A percentile compares a stretch with the other conserved stretches of the same genome.
Evolutionary conservation across 306 rosid species (phyloP).

Genomic region (Betula pendula): DNA sequence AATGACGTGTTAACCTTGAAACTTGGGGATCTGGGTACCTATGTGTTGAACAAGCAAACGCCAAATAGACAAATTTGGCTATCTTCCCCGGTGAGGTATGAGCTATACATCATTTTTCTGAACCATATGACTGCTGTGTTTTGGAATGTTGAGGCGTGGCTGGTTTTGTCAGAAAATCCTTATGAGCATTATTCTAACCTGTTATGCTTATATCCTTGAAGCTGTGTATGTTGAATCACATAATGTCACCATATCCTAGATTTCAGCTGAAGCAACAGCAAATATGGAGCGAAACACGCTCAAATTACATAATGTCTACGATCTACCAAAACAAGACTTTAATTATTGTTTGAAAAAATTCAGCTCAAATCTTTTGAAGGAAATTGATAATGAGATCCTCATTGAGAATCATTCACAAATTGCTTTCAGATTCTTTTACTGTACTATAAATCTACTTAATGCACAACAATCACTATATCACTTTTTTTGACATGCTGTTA

Average conservation of each 20-base stretch:
- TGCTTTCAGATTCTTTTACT: not conserved
- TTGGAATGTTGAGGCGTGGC: not conserved
- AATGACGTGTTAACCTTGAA: conserved; percentile 79
- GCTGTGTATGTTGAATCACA: not conserved
- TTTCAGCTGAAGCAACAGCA: not conserved
- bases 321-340: not conserved
- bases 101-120: not conserved
- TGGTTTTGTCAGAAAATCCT: not conserved
- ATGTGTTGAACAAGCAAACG: conserved; percentile 84
- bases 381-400: not conserved
- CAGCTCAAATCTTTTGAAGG: not conserved
- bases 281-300: not conserved
- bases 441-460: not conserved
- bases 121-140: not conserved
- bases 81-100: conserved; percentile 83
- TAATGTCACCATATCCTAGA: not conserved
- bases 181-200: not conserved
- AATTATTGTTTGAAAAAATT: not conserved
- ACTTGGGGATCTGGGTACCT: conserved; percentile 73
- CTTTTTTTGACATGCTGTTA: not conserved
- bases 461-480: not conserved
- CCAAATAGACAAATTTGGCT: conserved; percentile 91
- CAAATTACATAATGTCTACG: not conserved
- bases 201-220: not conserved
- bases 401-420: not conserved